Evolutionary conservation across 176 grass and related monocot genomes (phyloP).

Genomic region (Phyllostachys edulis): DNA sequence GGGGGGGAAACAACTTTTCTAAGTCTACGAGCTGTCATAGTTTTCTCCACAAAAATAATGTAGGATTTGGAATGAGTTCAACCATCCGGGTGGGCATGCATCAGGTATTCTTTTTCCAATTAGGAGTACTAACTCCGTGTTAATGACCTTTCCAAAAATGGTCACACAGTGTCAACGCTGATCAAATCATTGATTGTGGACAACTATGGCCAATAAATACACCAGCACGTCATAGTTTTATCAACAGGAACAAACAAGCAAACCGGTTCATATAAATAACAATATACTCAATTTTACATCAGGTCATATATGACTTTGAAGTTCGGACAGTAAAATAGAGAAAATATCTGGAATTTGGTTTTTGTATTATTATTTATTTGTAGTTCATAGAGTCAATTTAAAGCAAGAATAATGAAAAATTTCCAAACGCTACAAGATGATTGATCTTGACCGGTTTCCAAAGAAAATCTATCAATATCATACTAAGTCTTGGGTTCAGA

Average conservation of each 20-base stretch:
- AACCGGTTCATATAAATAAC: neutral
- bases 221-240: neutral
- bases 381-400: neutral
- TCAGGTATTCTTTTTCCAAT: neutral
- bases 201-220: neutral
- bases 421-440: slow-evolving; percentile 5
- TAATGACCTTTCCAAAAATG: neutral
- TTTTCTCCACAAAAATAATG: neutral
- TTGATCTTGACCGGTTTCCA: neutral
- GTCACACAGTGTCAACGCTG: neutral
- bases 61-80: slow-evolving; percentile 22
- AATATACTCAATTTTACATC: slow-evolving; percentile 20
- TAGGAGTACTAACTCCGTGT: neutral
- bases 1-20: slow-evolving; percentile 4
- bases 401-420: neutral
- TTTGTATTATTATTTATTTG: too few relatives aligned
- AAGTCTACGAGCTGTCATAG: neutral
- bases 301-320: slow-evolving; percentile 24
- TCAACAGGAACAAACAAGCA: slow-evolving; percentile 10
- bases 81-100: neutral
- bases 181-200: slow-evolving; percentile 9
- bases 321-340: neutral
- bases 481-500: neutral
- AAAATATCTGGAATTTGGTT: neutral
- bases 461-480: neutral